These are phyloP conservation scores for Metschnikowia reukaufii DNA, from an alignment of 805 yeast genomes.

Conservation along the genomic window DNA sequence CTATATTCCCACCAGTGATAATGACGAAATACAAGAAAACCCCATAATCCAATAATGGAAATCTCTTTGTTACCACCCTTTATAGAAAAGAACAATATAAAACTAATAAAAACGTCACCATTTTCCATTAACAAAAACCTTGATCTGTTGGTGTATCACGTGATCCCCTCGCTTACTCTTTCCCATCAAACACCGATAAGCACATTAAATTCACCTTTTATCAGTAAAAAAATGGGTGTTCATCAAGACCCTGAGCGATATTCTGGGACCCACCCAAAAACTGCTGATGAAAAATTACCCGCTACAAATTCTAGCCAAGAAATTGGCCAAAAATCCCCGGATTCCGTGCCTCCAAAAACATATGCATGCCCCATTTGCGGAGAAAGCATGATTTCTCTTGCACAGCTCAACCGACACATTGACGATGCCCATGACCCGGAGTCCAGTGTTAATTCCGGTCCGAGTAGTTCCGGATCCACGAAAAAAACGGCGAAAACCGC, in stretches of 20 bases:
- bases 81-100: too few relatives aligned
- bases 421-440: constrained; percentile 56
- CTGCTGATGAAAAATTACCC: background rate
- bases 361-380: constrained; percentile 68
- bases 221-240: background rate
- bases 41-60: too few relatives aligned
- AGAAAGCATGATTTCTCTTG: constrained; percentile 53
- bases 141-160: too few relatives aligned
- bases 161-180: background rate
- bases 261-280: background rate
- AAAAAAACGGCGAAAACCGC: constrained; percentile 8
- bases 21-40: too few relatives aligned
- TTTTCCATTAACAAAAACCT: too few relatives aligned
- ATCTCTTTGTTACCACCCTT: too few relatives aligned
- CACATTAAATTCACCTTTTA: background rate
- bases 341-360: background rate
- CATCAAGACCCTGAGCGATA: background rate
- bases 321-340: background rate
- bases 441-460: background rate
- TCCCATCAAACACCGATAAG: background rate
- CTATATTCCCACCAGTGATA: too few relatives aligned
- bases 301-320: background rate
- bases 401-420: constrained; percentile 64
- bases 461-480: background rate
- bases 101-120: too few relatives aligned